These are phyloP conservation scores for Cyclotella choctawhatcheeana DNA, from an alignment of 108 stramenopile species.

Conservation along the genomic window DNA sequence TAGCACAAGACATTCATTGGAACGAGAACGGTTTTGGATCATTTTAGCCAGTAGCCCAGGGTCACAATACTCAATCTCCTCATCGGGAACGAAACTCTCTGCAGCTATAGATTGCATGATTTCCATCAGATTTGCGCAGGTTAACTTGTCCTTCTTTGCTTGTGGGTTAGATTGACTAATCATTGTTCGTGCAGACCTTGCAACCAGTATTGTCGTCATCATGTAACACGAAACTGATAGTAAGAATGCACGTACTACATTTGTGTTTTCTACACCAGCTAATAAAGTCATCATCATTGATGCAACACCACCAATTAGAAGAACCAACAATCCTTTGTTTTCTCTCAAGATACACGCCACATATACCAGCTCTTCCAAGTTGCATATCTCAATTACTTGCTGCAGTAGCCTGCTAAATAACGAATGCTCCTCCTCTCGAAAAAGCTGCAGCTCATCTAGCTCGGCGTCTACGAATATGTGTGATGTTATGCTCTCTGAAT, in stretches of 20 bases:
- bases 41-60: conserved; percentile 39
- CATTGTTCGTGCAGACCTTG: conserved; percentile 27
- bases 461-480: conserved; percentile 5
- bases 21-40: conserved; percentile 33
- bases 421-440: conserved; percentile 13
- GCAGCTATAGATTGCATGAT: conserved; percentile 47
- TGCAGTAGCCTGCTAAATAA: conserved; percentile 17
- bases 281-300: conserved; percentile 41
- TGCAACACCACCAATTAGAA: conserved; percentile 36
- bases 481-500: conserved; percentile 2
- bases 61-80: conserved; percentile 30
- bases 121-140: conserved; percentile 5
- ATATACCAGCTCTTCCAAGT: conserved; percentile 35
- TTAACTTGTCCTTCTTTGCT: conserved; percentile 17
- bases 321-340: conserved; percentile 24
- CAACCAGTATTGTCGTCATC: conserved; percentile 39
- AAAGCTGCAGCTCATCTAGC: conserved; percentile 7
- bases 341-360: conserved; percentile 37
- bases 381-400: conserved; percentile 12
- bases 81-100: conserved; percentile 51
- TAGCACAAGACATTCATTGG: not conserved
- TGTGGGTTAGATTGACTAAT: not conserved
- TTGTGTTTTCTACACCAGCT: conserved; percentile 35
- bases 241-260: conserved; percentile 21
- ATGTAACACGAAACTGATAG: conserved; percentile 34